Conservation (phyloP, 2,329 filamentous ascomycete genomes). For the Beauveria caledonica region DNA sequence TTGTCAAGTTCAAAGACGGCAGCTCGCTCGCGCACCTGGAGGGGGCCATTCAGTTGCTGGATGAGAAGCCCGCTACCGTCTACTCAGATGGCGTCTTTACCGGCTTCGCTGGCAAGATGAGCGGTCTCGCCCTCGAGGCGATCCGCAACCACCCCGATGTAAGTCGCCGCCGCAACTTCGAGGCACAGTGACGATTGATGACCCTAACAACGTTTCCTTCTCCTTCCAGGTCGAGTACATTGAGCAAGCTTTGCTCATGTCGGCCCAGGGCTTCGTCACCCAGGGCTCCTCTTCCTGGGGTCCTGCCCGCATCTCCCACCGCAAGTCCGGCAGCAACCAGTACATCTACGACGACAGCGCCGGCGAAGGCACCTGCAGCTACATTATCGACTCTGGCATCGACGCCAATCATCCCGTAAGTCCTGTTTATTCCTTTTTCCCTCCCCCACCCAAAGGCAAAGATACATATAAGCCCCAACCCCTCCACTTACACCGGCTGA, state of each 20-base stretch:
- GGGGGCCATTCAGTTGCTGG: constrained; percentile 11
- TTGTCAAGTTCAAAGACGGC: constrained; percentile 16
- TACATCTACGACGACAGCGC: constrained; percentile 26
- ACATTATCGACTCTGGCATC: constrained; percentile 35
- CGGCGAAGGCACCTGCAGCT: constrained; percentile 28
- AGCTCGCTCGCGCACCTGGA: constrained; percentile 12
- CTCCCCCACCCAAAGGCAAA: too few relatives aligned
- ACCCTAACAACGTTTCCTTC: too few relatives aligned
- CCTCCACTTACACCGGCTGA: not conserved
- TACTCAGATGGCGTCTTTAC: constrained; percentile 16
- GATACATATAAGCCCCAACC: too few relatives aligned
- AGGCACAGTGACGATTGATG: too few relatives aligned
- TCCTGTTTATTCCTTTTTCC: not conserved
- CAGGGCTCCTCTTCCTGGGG: constrained; percentile 29
- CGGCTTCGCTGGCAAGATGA: constrained; percentile 16
- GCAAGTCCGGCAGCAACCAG: constrained; percentile 12
- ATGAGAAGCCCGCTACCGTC: constrained; percentile 14
- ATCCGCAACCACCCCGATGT: constrained; percentile 15
- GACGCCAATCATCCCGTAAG: constrained; percentile 23
- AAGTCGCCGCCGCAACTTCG: not conserved
- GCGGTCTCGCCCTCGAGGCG: constrained; percentile 10
- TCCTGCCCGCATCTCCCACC: constrained; percentile 25
- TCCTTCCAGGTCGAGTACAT: constrained; percentile 22
- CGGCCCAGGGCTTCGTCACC: constrained; percentile 16
- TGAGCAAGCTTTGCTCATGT: constrained; percentile 26